phyloP scores from a whole-genome alignment of 1,139 yeast species.

The Candida neerlandica region DNA sequence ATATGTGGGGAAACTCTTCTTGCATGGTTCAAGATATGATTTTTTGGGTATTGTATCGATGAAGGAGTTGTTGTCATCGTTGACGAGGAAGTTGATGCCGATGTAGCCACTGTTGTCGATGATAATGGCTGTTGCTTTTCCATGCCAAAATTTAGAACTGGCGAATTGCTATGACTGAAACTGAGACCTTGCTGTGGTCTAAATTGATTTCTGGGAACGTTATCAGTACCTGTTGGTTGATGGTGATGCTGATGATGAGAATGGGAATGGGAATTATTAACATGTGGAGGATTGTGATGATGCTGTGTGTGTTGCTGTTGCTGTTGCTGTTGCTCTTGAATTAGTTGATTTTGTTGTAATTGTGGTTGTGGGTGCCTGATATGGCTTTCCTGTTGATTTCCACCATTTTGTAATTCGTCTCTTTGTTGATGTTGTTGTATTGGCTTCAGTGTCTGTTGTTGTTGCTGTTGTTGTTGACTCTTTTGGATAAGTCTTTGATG shows the following conservation, averaged over 20 bases:
- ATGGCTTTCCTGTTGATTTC: not conserved
- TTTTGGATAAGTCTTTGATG: conserved; percentile 12
- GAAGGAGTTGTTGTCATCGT: conserved; percentile 1
- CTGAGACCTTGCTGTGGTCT: conserved; percentile 34
- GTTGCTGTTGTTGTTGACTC: conserved; percentile 2
- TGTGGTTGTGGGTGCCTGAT: conserved; percentile 5
- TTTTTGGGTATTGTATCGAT: conserved; percentile 5
- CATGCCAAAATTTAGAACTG: conserved; percentile 9
- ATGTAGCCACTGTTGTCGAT: conserved; percentile 12
- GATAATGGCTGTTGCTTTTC: conserved; percentile 5
- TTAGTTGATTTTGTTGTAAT: conserved; percentile 1
- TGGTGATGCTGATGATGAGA: conserved; percentile 3
- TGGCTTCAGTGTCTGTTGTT: not conserved
- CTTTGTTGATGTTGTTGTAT: not conserved
- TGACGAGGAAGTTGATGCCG: conserved; percentile 8
- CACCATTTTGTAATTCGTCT: not conserved
- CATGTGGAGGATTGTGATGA: not conserved
- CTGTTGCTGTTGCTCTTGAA: not conserved
- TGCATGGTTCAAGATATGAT: conserved; percentile 1
- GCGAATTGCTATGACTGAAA: conserved; percentile 17
- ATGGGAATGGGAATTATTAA: not conserved
- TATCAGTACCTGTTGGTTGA: conserved; percentile 7
- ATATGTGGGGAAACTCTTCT: conserved; percentile 1
- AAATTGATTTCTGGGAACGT: conserved; percentile 27
- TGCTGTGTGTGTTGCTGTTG: not conserved